Conservation (phyloP, 495 filamentous ascomycete species). For the Monascus purpureus region DNA sequence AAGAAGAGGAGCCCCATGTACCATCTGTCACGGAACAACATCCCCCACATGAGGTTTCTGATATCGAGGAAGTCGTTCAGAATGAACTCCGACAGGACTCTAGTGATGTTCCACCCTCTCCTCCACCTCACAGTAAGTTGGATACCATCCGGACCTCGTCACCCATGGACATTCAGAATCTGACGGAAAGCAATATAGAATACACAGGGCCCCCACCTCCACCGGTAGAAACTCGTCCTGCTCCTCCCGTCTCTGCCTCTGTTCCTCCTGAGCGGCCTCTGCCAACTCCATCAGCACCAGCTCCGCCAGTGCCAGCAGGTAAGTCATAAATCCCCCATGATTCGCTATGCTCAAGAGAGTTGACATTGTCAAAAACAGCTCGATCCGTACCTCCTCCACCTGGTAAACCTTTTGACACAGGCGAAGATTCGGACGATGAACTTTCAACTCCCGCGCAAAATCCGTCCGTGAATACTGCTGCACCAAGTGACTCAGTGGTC, state of each 20-base stretch:
- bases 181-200: background rate
- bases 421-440: constrained; percentile 90
- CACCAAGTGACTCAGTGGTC: constrained; percentile 14
- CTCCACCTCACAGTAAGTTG: constrained; percentile 37
- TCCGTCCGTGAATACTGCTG: constrained; percentile 24
- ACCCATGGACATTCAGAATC: background rate
- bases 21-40: constrained; percentile 30
- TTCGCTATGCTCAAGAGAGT: constrained; percentile 13
- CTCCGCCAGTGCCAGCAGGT: constrained; percentile 56
- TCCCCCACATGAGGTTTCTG: constrained; percentile 37
- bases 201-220: constrained; percentile 16
- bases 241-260: constrained; percentile 47
- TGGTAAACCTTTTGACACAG: constrained; percentile 52
- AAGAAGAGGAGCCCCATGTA: constrained; percentile 23
- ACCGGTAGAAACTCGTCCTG: constrained; percentile 18
- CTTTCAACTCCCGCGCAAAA: constrained; percentile 51
- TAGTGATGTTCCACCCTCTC: constrained; percentile 31
- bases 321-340: constrained; percentile 21
- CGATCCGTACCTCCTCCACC: constrained; percentile 40
- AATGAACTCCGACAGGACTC: constrained; percentile 32
- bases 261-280: constrained; percentile 48
- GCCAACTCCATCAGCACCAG: constrained; percentile 54
- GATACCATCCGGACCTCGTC: too few relatives aligned
- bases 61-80: constrained; percentile 43
- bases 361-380: constrained; percentile 26